Evolutionary conservation across 257 asterid genomes (phyloP), one percentile per base, ranked within the genome.

Genomic region (Schizonepeta tenuifolia): DNA sequence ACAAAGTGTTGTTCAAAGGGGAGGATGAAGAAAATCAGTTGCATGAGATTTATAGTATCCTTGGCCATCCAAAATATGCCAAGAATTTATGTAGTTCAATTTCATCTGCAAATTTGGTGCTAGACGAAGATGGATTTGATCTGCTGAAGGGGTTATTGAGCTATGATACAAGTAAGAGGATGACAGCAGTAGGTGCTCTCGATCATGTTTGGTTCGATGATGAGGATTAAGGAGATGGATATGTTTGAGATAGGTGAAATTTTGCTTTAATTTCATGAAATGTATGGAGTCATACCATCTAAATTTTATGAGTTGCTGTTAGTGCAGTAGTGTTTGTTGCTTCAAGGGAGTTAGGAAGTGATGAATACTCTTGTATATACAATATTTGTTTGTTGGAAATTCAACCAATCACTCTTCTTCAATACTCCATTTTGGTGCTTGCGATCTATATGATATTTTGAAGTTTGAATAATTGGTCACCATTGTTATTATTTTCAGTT

Each of bases 321-420:
- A 9, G 47, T 49, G 43, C 59, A 15, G n/a, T 66, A 40, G 15
- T 50, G 47, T 50, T 40, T 6, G 66, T 65, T 73, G 73, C 49
- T 56, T 66, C 24, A 73, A 73, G 57, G 21, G 53, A 54, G 24
- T 53, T n/a, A n/a, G 41, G 46, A 26, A 56, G 70, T 46, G 69
- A 35, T 21, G 11, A 24, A 15, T 6, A 64, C 54, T 63, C 58
- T 73, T 15, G 14, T 15, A 14, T 4, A 12, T 31, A 26, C 4
- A 36, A 9, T 35, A 11, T 12, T 20, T 51, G 76, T 72, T 77
- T 54, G 70, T 65, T 62, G 70, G 9, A 0, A 60, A 51, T 75
- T 58, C 56, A 75, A 77, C 69, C 56, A 77, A 70, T 70, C 56
- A 54, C 69, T 70, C 81, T 77, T 70, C 69, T 35, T 43, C 28